Conservation (phyloP, 83 land plant genomes). For the Diphasiastrum complanatum region DNA sequence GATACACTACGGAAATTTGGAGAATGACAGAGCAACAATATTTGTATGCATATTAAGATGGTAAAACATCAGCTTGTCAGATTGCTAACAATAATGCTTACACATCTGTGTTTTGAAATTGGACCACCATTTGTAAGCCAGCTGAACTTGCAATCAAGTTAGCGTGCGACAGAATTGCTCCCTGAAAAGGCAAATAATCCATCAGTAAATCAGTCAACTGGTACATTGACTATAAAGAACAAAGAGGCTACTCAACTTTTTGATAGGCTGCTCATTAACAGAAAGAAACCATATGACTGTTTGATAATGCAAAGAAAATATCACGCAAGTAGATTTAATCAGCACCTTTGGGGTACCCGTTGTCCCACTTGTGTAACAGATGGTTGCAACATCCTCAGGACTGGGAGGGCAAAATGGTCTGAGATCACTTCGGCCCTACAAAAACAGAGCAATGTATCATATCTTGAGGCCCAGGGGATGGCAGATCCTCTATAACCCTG, state of each 20-base stretch:
- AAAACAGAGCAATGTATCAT: no score
- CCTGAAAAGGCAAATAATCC: no score
- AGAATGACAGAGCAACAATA: background rate
- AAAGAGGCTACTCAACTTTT: background rate
- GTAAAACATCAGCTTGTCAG: background rate
- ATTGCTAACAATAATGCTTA: conserved; percentile 46
- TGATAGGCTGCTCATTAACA: conserved; percentile 5
- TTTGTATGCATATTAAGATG: background rate
- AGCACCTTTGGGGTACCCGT: conserved; percentile 99
- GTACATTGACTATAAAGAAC: no score
- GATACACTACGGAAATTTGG: no score
- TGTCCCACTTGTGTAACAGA: conserved; percentile 98
- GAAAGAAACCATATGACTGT: no score
- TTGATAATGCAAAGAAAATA: no score
- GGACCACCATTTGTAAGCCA: conserved; percentile 31
- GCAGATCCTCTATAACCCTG: no score
- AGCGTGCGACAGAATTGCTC: conserved; percentile 74
- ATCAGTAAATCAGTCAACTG: no score
- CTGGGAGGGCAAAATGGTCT: conserved; percentile 69
- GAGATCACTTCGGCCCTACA: conserved; percentile 56
- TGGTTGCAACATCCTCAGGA: conserved; percentile 88
- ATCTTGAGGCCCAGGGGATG: no score
- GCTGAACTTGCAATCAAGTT: conserved; percentile 83
- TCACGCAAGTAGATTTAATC: no score
- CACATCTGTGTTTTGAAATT: conserved; percentile 63